Conservation (phyloP, 805 yeast species). For the Yarrowia sp. region DNA sequence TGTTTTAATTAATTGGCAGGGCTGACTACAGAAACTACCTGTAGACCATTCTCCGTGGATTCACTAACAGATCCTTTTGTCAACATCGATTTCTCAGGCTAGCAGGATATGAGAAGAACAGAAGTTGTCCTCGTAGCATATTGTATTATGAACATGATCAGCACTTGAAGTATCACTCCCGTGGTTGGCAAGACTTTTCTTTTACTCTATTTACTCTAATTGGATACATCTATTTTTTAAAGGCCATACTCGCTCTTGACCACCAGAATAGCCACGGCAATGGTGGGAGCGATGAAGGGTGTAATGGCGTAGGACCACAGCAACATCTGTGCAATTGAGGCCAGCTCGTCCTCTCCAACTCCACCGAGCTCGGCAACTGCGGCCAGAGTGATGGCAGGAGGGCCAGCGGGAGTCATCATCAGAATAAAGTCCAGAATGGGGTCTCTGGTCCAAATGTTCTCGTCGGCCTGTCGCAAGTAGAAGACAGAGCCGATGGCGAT, state of each 20-base stretch:
- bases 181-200: not conserved
- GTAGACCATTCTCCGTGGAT: too few relatives aligned
- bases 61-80: too few relatives aligned
- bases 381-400: slow-evolving; percentile 31
- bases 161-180: too few relatives aligned
- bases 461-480: slow-evolving; percentile 23
- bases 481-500: slow-evolving; percentile 27
- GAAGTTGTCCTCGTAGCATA: too few relatives aligned
- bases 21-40: too few relatives aligned
- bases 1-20: too few relatives aligned
- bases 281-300: slow-evolving; percentile 30
- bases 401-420: slow-evolving; percentile 31
- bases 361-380: slow-evolving; percentile 32
- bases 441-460: slow-evolving; percentile 29
- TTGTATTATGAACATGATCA: too few relatives aligned
- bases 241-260: slow-evolving; percentile 26
- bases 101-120: too few relatives aligned
- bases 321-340: slow-evolving; percentile 28
- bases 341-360: slow-evolving; percentile 28
- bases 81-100: too few relatives aligned
- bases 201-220: too few relatives aligned
- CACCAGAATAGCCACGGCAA: slow-evolving; percentile 28
- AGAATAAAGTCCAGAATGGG: slow-evolving; percentile 29
- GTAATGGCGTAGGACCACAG: slow-evolving; percentile 28
- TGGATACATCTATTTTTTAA: not conserved